Conservation (phyloP, 2,329 filamentous ascomycete genomes). For the Cladosporium sphaerospermum region DNA sequence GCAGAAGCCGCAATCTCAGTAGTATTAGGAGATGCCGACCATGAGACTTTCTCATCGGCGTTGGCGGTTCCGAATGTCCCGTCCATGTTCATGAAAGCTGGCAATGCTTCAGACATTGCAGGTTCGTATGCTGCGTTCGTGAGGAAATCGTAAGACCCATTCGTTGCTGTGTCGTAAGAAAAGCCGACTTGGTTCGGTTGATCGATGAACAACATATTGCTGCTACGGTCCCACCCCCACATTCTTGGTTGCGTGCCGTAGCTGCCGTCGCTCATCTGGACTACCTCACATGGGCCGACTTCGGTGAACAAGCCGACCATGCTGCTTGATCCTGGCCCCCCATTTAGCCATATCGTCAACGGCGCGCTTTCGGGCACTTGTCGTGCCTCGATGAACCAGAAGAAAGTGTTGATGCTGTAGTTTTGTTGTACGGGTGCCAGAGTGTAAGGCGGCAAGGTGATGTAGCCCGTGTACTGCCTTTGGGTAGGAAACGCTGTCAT, state of each 20-base stretch:
- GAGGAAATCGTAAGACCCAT: constrained; percentile 52
- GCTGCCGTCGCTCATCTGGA: constrained; percentile 38
- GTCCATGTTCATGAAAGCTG: constrained; percentile 44
- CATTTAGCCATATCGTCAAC: constrained; percentile 61
- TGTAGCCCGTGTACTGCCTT: constrained; percentile 66
- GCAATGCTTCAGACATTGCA: constrained; percentile 24
- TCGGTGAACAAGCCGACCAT: constrained; percentile 60
- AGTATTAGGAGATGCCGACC: constrained; percentile 27
- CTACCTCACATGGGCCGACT: constrained; percentile 45
- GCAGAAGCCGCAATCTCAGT: constrained; percentile 36
- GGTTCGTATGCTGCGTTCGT: constrained; percentile 37
- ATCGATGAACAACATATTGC: constrained; percentile 54
- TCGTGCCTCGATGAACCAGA: constrained; percentile 58
- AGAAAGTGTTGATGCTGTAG: constrained; percentile 58
- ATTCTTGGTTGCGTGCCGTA: constrained; percentile 42
- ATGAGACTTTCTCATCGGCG: constrained; percentile 12
- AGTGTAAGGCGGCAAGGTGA: constrained; percentile 48
- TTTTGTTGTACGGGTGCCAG: constrained; percentile 44
- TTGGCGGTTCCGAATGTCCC: constrained; percentile 60
- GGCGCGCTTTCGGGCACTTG: constrained; percentile 44
- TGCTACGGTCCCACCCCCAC: constrained; percentile 60
- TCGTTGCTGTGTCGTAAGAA: constrained; percentile 58
- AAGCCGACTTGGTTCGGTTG: constrained; percentile 66
- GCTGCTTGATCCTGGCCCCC: constrained; percentile 59
- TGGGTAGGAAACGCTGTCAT: constrained; percentile 59